These are phyloP conservation scores for Wickerhamomyces silvicola DNA, from an alignment of 805 yeast species.

Conservation along the genomic window DNA sequence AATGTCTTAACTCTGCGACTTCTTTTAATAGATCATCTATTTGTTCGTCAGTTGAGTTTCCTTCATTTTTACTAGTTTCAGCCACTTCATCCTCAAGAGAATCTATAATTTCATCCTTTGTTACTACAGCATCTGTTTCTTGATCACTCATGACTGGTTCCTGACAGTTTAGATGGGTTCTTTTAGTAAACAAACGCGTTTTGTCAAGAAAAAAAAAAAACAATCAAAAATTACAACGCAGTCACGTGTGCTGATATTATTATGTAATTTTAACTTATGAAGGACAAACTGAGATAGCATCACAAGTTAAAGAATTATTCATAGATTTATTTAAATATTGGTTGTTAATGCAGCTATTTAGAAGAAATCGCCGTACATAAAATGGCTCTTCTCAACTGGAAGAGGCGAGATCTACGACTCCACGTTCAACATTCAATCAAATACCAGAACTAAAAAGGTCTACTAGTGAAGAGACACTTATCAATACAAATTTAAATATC, in stretches of 20 bases:
- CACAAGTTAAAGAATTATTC: not conserved
- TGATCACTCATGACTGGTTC: too few species aligned
- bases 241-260: too few species aligned
- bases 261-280: too few species aligned
- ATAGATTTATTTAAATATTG: not conserved
- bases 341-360: not conserved
- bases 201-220: too few species aligned
- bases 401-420: not conserved
- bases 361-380: not conserved
- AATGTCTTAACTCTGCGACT: slow-evolving; percentile 18
- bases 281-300: not conserved
- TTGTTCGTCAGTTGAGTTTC: slow-evolving; percentile 15
- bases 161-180: too few species aligned
- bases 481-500: too few species aligned
- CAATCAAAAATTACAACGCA: too few species aligned
- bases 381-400: not conserved
- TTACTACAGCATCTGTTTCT: too few species aligned
- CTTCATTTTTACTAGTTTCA: not conserved
- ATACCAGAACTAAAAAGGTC: not conserved
- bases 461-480: slow-evolving; percentile 1
- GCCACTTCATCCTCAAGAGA: not conserved
- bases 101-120: too few species aligned
- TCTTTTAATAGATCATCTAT: slow-evolving; percentile 22
- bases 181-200: too few species aligned
- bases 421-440: too few species aligned